Conservation (phyloP, 2,329 filamentous ascomycete species). For the Stachybotrys chlorohalonatus region DNA sequence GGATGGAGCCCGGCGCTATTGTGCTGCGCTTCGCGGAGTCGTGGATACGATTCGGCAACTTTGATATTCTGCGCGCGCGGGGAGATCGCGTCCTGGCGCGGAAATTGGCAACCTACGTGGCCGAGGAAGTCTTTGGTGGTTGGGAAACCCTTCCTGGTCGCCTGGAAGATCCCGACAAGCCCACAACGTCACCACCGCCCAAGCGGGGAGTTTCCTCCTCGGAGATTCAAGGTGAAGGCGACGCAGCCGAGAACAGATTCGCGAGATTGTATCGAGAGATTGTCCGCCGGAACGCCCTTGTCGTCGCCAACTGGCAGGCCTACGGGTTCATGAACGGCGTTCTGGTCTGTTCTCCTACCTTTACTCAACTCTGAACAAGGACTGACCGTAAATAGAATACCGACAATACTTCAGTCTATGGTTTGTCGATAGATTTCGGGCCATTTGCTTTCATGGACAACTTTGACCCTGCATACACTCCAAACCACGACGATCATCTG, state of each 20-base stretch:
- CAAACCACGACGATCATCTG: slow-evolving; percentile 89
- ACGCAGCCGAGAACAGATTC: slow-evolving; percentile 75
- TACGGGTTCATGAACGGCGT: slow-evolving; percentile 99
- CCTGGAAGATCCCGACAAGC: slow-evolving; percentile 41
- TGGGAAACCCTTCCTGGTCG: slow-evolving; percentile 74
- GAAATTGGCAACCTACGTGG: slow-evolving; percentile 70
- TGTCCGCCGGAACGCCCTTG: slow-evolving; percentile 72
- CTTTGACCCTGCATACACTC: slow-evolving; percentile 90
- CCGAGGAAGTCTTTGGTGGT: slow-evolving; percentile 77
- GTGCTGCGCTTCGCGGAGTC: slow-evolving; percentile 84
- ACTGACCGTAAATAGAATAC: slow-evolving; percentile 53
- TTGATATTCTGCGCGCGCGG: slow-evolving; percentile 79
- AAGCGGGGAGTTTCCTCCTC: slow-evolving; percentile 44
- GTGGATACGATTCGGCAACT: slow-evolving; percentile 92
- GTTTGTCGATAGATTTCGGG: slow-evolving; percentile 87
- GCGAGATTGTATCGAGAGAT: slow-evolving; percentile 81
- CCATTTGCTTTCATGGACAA: slow-evolving; percentile 97
- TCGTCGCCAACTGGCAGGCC: slow-evolving; percentile 90
- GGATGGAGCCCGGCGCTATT: slow-evolving; percentile 81
- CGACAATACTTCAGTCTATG: slow-evolving; percentile 88
- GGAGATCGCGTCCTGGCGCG: slow-evolving; percentile 69
- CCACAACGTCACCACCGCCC: slow-evolving; percentile 29
- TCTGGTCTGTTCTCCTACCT: slow-evolving; percentile 31
- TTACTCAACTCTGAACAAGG: not conserved
- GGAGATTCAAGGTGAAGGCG: slow-evolving; percentile 56